These are phyloP conservation scores for Trametes cubensis DNA, from an alignment of 768 basidiomycete species.

Conservation along the genomic window DNA sequence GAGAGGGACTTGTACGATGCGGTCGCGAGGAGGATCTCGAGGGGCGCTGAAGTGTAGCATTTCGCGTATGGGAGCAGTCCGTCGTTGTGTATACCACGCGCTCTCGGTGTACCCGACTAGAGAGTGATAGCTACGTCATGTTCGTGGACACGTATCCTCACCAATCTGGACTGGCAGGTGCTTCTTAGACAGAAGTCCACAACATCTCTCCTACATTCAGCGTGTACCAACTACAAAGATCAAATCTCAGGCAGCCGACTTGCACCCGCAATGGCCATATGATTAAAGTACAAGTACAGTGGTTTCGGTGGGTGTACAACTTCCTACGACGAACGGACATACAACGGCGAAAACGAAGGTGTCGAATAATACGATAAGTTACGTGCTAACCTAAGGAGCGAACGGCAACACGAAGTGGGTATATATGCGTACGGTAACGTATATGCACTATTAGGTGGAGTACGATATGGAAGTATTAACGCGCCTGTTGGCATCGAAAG, in stretches of 20 bases:
- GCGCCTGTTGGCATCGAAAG: neutral
- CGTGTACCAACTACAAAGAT: too few species aligned
- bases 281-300: constrained; percentile 8
- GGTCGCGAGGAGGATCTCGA: constrained; percentile 13
- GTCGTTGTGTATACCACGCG: too few species aligned
- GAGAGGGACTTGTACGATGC: constrained; percentile 18
- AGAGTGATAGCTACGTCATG: too few species aligned
- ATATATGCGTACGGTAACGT: neutral
- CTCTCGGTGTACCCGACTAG: neutral
- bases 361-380: constrained; percentile 8
- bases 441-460: constrained; percentile 3
- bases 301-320: neutral
- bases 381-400: neutral
- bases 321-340: neutral
- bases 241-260: neutral
- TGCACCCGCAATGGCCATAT: neutral
- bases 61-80: neutral
- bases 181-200: too few species aligned
- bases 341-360: neutral
- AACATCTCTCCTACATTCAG: too few species aligned
- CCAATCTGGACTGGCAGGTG: too few species aligned
- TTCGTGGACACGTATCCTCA: too few species aligned
- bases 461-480: neutral
- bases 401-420: neutral
- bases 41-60: neutral